phyloP scores from a whole-genome alignment of 192 early-diverging fungal genomes.

The Podila horticola region DNA sequence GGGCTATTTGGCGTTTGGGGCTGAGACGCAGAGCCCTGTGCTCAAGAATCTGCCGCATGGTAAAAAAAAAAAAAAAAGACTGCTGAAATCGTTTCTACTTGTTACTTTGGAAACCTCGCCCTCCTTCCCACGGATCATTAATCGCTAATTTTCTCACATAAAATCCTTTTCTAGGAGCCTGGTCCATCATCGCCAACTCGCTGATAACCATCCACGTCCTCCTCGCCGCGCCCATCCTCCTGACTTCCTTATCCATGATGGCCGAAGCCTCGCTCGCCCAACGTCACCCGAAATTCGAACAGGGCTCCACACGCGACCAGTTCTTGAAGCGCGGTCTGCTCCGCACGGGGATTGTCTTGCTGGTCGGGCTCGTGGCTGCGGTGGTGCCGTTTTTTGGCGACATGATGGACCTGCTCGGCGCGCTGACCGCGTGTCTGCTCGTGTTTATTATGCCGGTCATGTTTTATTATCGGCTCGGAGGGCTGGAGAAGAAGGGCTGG shows the following conservation, averaged over 20 bases:
- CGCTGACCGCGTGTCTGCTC: conserved; percentile 73
- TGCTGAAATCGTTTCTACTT: no score
- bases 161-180: conserved; percentile 41
- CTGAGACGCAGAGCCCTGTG: conserved; percentile 68
- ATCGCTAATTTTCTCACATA: no score
- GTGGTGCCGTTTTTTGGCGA: conserved; percentile 83
- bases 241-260: conserved; percentile 74
- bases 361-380: conserved; percentile 67
- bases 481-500: conserved; percentile 55
- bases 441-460: conserved; percentile 80
- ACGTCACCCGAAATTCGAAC: conserved; percentile 17
- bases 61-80: conserved; percentile 2
- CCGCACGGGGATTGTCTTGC: conserved; percentile 62
- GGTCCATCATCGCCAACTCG: conserved; percentile 70
- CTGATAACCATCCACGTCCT: conserved; percentile 83
- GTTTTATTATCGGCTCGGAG: conserved; percentile 77
- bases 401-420: conserved; percentile 79
- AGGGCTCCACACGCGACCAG: conserved; percentile 55
- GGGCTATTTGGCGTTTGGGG: conserved; percentile 81
- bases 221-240: conserved; percentile 78
- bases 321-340: conserved; percentile 61
- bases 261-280: conserved; percentile 64
- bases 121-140: background rate
- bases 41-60: conserved; percentile 68
- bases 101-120: no score